These are phyloP conservation scores for Backusella tarrabulga DNA, from an alignment of 192 early-diverging fungal genomes.

Conservation along the genomic window DNA sequence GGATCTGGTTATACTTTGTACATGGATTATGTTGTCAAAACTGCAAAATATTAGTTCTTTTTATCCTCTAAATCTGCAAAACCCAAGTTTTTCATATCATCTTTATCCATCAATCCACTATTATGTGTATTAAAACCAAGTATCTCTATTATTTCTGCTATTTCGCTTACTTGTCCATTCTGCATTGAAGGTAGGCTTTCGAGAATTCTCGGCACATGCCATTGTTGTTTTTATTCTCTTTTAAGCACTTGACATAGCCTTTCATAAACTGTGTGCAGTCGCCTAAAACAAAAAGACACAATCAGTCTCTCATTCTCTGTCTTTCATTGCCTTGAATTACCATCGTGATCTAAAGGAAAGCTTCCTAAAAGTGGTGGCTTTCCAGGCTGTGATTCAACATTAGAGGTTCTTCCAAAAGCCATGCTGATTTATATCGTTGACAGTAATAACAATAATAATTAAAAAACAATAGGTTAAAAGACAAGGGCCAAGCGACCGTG, in stretches of 20 bases:
- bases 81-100: slow-evolving; percentile 67
- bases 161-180: slow-evolving; percentile 81
- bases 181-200: slow-evolving; percentile 81
- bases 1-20: slow-evolving; percentile 33
- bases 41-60: slow-evolving; percentile 13
- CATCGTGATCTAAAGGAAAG: slow-evolving; percentile 88
- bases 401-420: slow-evolving; percentile 76
- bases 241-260: slow-evolving; percentile 77
- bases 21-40: slow-evolving; percentile 32
- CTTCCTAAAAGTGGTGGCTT: slow-evolving; percentile 85
- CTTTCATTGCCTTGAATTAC: slow-evolving; percentile 25
- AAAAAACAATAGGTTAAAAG: neutral
- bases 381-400: slow-evolving; percentile 56
- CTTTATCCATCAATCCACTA: slow-evolving; percentile 67
- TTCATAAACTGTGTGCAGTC: slow-evolving; percentile 83
- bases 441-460: neutral
- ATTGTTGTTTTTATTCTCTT: slow-evolving; percentile 67
- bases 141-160: neutral
- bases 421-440: slow-evolving; percentile 39
- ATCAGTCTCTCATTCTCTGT: neutral
- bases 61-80: slow-evolving; percentile 50
- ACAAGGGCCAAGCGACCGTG: neutral
- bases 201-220: slow-evolving; percentile 69
- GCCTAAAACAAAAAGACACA: slow-evolving; percentile 38
- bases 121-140: neutral